phyloP scores from a whole-genome alignment of 805 yeast genomes.

The Yamadazyma ubonensis region DNA sequence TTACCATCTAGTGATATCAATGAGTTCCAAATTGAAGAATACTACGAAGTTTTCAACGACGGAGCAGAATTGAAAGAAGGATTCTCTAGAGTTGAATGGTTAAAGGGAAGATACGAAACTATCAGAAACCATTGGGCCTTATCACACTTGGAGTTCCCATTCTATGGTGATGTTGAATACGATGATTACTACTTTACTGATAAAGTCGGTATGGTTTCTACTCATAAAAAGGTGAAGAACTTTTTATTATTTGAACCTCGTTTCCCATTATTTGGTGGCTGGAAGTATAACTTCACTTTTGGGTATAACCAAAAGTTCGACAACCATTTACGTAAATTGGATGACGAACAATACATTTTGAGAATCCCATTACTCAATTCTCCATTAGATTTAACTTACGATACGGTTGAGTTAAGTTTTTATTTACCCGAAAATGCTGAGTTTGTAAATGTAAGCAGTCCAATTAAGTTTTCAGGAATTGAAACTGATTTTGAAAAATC shows the following conservation, averaged over 20 bases:
- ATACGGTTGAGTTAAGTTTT: conserved; percentile 55
- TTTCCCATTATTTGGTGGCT: conserved; percentile 93
- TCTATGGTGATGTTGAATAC: conserved; percentile 38
- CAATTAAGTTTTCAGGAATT: conserved; percentile 42
- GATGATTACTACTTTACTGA: conserved; percentile 77
- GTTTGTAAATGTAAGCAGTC: conserved; percentile 53
- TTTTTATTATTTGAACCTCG: conserved; percentile 72
- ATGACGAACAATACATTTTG: conserved; percentile 51
- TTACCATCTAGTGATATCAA: conserved; percentile 77
- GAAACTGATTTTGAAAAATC: conserved; percentile 42
- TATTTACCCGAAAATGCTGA: conserved; percentile 87
- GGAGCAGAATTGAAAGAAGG: conserved; percentile 71
- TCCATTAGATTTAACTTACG: conserved; percentile 68
- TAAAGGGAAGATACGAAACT: conserved; percentile 51
- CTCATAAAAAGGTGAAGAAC: conserved; percentile 50
- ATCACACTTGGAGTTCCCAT: conserved; percentile 55
- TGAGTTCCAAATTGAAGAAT: conserved; percentile 75
- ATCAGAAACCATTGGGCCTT: conserved; percentile 57
- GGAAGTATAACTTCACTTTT: conserved; percentile 92
- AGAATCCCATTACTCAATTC: conserved; percentile 74
- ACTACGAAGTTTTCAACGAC: conserved; percentile 72
- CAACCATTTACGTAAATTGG: conserved; percentile 47
- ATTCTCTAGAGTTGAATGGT: conserved; percentile 79
- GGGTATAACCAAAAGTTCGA: conserved; percentile 80
- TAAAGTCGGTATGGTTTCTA: conserved; percentile 89